Conservation (phyloP, 2,329 filamentous ascomycete species). For the Phyllosticta capitalensis region DNA sequence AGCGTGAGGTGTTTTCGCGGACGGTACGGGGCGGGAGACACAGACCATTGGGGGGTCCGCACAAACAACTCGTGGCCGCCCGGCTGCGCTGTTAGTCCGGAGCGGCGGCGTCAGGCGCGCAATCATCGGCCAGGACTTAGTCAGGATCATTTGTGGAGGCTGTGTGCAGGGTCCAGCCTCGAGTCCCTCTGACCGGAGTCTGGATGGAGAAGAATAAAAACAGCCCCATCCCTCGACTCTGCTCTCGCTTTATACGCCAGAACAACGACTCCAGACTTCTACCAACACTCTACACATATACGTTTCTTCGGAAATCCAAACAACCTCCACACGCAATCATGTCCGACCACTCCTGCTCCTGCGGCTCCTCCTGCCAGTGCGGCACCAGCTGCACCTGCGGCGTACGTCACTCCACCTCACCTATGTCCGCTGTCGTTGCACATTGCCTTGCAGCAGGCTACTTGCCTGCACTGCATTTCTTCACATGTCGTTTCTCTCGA, state of each 20-base stretch:
- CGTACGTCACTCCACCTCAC: slow-evolving; percentile 12
- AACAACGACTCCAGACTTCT: neutral
- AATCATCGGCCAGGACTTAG: neutral
- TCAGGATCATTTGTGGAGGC: neutral
- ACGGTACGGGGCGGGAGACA: too few relatives aligned
- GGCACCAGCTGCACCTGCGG: slow-evolving; percentile 17
- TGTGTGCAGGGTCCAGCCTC: neutral
- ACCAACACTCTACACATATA: too few relatives aligned
- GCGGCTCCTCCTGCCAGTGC: slow-evolving; percentile 16
- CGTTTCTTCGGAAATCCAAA: neutral
- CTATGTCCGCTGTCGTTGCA: too few relatives aligned
- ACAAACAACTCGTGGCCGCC: neutral
- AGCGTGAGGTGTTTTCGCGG: too few relatives aligned
- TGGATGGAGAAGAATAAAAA: too few relatives aligned
- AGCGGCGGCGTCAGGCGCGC: neutral
- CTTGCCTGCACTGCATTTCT: neutral
- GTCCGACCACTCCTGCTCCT: slow-evolving; percentile 13
- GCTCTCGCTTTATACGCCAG: neutral
- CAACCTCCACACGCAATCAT: slow-evolving; percentile 4
- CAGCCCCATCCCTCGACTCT: neutral
- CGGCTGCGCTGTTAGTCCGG: neutral
- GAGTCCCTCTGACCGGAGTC: too few relatives aligned
- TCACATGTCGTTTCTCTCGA: neutral
- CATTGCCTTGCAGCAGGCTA: too few relatives aligned
- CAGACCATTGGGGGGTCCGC: neutral